phyloP scores from a whole-genome alignment of 495 filamentous ascomycete species.

The Trichoderma reesei region DNA sequence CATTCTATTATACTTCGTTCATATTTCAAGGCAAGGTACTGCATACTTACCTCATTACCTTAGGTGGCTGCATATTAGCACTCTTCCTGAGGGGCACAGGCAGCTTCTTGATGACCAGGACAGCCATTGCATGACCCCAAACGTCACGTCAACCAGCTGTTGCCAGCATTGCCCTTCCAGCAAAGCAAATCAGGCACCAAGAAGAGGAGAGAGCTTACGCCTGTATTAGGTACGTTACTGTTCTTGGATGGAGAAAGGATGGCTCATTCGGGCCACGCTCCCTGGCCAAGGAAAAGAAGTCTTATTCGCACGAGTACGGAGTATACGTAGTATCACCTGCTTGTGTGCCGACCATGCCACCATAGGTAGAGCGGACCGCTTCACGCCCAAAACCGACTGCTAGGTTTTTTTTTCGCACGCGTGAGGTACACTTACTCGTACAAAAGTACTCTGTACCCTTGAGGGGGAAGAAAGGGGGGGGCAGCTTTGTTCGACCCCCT shows the following conservation, averaged over 20 bases:
- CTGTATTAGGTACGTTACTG: constrained; percentile 1
- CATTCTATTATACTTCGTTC: neutral
- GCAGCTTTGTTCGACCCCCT: neutral
- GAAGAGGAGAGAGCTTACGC: neutral
- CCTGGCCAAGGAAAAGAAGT: neutral
- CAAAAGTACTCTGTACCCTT: neutral
- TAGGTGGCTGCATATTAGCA: neutral
- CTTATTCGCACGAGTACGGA: neutral
- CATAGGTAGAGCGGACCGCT: neutral
- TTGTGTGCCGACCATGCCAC: too few species aligned
- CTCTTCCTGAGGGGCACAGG: neutral
- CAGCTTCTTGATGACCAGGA: neutral
- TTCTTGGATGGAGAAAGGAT: neutral
- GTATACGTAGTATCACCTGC: too few species aligned
- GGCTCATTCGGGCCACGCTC: neutral
- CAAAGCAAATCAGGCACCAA: constrained; percentile 4
- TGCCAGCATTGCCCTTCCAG: neutral
- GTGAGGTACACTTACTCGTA: too few species aligned
- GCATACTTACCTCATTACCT: too few species aligned
- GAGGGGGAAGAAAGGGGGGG: neutral
- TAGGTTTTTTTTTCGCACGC: neutral
- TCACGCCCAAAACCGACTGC: neutral
- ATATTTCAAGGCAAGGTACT: too few species aligned
- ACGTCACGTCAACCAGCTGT: neutral
- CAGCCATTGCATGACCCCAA: neutral